These are phyloP conservation scores for Hawksworthiomyces lignivorus DNA, from an alignment of 2,329 filamentous ascomycete genomes.

Conservation along the genomic window DNA sequence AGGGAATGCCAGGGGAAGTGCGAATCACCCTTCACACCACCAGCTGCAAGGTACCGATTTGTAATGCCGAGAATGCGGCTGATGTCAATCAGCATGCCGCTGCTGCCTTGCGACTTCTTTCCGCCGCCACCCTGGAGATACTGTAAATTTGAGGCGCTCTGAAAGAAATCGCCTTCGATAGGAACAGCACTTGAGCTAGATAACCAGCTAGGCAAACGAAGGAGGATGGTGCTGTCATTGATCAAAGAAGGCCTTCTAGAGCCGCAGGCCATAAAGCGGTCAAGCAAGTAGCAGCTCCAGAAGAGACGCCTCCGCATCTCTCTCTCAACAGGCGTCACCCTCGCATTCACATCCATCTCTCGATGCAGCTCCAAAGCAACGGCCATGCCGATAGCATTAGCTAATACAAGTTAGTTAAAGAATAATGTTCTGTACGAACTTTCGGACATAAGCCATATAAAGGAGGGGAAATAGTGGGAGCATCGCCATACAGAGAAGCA, in stretches of 20 bases:
- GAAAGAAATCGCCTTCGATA: conserved; percentile 73
- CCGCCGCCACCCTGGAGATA: conserved; percentile 56
- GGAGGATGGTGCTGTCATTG: conserved; percentile 64
- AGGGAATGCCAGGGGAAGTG: conserved; percentile 87
- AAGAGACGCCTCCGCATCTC: conserved; percentile 75
- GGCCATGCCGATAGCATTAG: conserved; percentile 72
- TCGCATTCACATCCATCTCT: conserved; percentile 57
- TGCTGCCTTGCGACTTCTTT: conserved; percentile 66
- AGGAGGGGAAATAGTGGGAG: background rate
- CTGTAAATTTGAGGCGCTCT: conserved; percentile 68
- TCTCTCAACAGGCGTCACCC: conserved; percentile 59
- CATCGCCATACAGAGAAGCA: conserved; percentile 64
- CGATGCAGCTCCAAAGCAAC: conserved; percentile 74
- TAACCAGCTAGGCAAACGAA: conserved; percentile 70
- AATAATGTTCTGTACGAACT: too few species aligned
- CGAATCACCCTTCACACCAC: conserved; percentile 80
- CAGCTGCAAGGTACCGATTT: conserved; percentile 75
- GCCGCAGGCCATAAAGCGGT: conserved; percentile 74
- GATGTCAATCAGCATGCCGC: conserved; percentile 77
- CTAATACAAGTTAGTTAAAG: conserved; percentile 38
- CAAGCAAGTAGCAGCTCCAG: conserved; percentile 82
- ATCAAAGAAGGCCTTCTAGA: conserved; percentile 77
- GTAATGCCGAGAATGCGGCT: conserved; percentile 74
- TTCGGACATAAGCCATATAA: too few species aligned
- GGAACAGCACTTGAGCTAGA: conserved; percentile 52